phyloP scores from a whole-genome alignment of 192 early-diverging fungal genomes.

The Lunasporangiospora selenospora region DNA sequence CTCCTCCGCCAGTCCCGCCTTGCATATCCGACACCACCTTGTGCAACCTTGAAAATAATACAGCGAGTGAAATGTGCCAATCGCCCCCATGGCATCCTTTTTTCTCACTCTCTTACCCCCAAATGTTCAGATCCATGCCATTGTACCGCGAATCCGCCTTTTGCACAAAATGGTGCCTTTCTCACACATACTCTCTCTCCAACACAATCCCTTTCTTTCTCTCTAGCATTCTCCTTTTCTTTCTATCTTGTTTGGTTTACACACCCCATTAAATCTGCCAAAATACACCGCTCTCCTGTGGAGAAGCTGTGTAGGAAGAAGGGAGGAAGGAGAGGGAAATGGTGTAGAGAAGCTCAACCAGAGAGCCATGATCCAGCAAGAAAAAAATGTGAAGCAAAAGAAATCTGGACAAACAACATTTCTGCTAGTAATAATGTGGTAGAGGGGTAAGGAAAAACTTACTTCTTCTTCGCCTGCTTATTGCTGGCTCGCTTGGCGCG shows the following conservation, averaged over 20 bases:
- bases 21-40: too few relatives aligned
- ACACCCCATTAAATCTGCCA: too few relatives aligned
- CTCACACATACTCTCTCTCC: background rate
- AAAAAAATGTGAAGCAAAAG: background rate
- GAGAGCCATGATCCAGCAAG: too few relatives aligned
- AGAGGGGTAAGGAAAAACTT: constrained; percentile 12
- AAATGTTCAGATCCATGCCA: background rate
- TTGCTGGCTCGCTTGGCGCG: constrained; percentile 27
- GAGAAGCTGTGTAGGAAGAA: too few relatives aligned
- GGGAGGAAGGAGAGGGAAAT: too few relatives aligned
- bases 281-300: too few relatives aligned
- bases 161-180: background rate
- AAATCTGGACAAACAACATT: too few relatives aligned
- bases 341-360: too few relatives aligned
- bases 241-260: background rate
- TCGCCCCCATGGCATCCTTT: too few relatives aligned
- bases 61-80: too few relatives aligned
- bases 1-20: background rate
- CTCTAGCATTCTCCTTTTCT: background rate
- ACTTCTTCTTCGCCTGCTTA: constrained; percentile 43
- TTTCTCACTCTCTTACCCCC: background rate
- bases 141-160: background rate
- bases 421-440: too few relatives aligned
- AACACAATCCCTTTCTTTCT: background rate
- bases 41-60: too few relatives aligned